These are phyloP conservation scores for Cantharellus cinnabarinus DNA, from an alignment of 768 basidiomycete genomes.

Conservation along the genomic window DNA sequence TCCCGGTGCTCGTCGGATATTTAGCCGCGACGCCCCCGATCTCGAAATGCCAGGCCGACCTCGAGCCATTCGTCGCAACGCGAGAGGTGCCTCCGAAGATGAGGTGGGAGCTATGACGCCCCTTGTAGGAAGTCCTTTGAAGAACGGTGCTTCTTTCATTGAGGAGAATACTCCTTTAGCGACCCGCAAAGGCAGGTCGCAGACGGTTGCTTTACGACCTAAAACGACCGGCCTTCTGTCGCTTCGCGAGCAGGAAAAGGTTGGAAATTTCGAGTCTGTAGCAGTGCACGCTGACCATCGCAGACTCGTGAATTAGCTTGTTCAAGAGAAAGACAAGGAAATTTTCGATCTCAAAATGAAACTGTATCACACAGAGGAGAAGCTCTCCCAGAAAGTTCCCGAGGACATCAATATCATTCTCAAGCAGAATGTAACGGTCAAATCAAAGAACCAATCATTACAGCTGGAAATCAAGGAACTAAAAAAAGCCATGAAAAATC, in stretches of 20 bases:
- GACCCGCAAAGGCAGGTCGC: too few relatives aligned
- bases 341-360: conserved; percentile 93
- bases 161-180: too few relatives aligned
- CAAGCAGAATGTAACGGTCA: conserved; percentile 83
- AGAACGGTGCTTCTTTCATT: too few relatives aligned
- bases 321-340: conserved; percentile 89
- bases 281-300: conserved; percentile 8
- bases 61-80: too few relatives aligned
- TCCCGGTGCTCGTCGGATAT: too few relatives aligned
- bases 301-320: conserved; percentile 37
- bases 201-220: background rate
- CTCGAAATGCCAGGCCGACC: too few relatives aligned
- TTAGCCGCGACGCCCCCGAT: too few relatives aligned
- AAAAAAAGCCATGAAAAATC: conserved; percentile 70
- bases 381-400: conserved; percentile 56
- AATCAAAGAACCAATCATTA: conserved; percentile 28
- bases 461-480: conserved; percentile 86
- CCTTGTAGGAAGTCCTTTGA: too few relatives aligned
- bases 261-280: conserved; percentile 13
- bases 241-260: conserved; percentile 92
- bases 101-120: too few relatives aligned
- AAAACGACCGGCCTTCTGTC: conserved; percentile 30
- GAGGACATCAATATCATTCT: conserved; percentile 83
- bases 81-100: too few relatives aligned
- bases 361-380: conserved; percentile 88